Evolutionary conservation across 306 rosid genomes (phyloP), one percentile per base, ranked within the genome.

Genomic region (Cucurbita maxima): DNA sequence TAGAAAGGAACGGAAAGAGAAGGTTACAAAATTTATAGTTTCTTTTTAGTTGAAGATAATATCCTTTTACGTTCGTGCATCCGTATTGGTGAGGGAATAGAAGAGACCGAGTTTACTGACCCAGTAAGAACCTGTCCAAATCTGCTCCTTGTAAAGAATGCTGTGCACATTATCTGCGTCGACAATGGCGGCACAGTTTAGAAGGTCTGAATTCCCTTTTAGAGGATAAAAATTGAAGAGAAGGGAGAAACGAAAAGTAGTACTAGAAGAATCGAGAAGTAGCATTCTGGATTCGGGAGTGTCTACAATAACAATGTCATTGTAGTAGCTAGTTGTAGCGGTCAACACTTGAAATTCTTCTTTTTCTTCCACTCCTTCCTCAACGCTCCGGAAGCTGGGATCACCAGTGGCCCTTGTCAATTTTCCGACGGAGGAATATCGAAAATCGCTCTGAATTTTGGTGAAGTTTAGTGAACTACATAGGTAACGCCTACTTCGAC

Each of bases 121-220:
- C 99, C 99, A 91, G 73, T 91, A 89, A 55, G 95, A 80, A 77
- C 79, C 83, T 34, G 99, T 89, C 99, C 99, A 94, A 62, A 86
- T 89, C 84, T 77, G 76, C 50, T 85, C 84, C 92, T 89, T 86
- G 84, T 79, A 80, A 45, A 89, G 82, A 80, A 94, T 82, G 77
- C 99, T 94, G 75, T 94, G 99, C 73, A 91, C 90, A 73, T 82
- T 84, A 72, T 89, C 96, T 94, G 87, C 78, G 63, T 53, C 77
- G 54, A 69, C 75, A 77, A 50, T 50, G 54, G 40, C 48, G 5
- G 79, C 12, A 15, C 0, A 18, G 53, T 75, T 50, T 18, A 79
- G 45, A 62, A 76, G 54, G 71, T 8, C 30, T 52, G 55, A 34
- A 34, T 4, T 48, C 73, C 75, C 77, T 53, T 43, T 36, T 19